Base-by-base conservation (phyloP, 1,284 basidiomycete genomes). In the Cystobasidium pallidum region DNA sequence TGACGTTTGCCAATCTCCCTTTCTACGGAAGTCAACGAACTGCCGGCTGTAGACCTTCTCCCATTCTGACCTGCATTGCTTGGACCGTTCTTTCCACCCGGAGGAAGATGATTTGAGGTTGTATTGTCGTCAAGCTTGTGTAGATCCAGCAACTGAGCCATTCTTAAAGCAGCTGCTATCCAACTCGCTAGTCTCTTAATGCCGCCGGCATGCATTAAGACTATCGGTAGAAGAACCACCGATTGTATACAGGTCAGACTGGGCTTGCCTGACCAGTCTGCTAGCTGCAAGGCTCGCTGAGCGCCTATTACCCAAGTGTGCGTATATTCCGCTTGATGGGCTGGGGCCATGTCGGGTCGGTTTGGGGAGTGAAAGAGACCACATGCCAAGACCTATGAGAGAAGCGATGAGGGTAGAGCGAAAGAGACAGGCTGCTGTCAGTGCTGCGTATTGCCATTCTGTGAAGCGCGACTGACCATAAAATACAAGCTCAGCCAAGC, bases 401-500 rank as follows among this genome's bases (percentile, higher is more conserved):
- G 52, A 28, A 24, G n/a, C n/a, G n/a, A n/a, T n/a, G n/a, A n/a
- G n/a, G n/a, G n/a, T n/a, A n/a, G n/a, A n/a, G n/a, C n/a, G n/a
- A n/a, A n/a, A n/a, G n/a, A n/a, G n/a, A n/a, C n/a, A n/a, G n/a
- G n/a, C n/a, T n/a, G n/a, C n/a, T n/a, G n/a, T n/a, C n/a, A n/a
- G n/a, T n/a, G n/a, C n/a, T n/a, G n/a, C n/a, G n/a, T n/a, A n/a
- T 32, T 30, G 7, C 1, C n/a, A 11, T 32, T 11, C 26, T 4
- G 28, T 3, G 13, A 28, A 30, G 21, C 52, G 6, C 24, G 26
- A 36, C 64, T 19, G 21, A 66, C 66, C 72, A 73, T 73, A 41
- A 70, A 73, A 51, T 73, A 73, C 17, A 73, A 52, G 39, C 65
- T 66, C 17, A 68, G 43, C 72, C 72, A 73, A 19, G 72, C 72